Evolutionary conservation across 495 filamentous ascomycete genomes (phyloP).

Genomic region (Trypethelium eluteriae): DNA sequence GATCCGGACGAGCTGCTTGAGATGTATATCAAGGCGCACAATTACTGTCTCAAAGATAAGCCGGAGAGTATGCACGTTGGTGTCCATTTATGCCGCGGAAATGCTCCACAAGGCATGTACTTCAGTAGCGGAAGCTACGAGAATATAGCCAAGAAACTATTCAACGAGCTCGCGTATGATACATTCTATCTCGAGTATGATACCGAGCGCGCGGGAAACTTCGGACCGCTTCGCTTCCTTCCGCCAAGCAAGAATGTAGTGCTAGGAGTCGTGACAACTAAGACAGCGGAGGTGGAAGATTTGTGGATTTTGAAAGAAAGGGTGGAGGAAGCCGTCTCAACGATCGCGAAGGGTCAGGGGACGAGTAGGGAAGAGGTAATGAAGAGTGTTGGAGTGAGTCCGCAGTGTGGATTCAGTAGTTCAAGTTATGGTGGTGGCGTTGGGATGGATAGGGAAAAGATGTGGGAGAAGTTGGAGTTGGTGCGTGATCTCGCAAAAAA

Average conservation of each 20-base stretch:
- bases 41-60: constrained; percentile 32
- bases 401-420: constrained; percentile 37
- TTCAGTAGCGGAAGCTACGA: constrained; percentile 37
- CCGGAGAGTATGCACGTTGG: constrained; percentile 36
- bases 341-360: constrained; percentile 31
- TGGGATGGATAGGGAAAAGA: constrained; percentile 34
- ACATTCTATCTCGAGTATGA: constrained; percentile 40
- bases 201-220: constrained; percentile 35
- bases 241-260: constrained; percentile 36
- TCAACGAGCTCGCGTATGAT: constrained; percentile 37
- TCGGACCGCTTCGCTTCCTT: constrained; percentile 33
- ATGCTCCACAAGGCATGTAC: constrained; percentile 27
- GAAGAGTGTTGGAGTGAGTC: constrained; percentile 34
- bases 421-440: constrained; percentile 32
- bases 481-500: constrained; percentile 36
- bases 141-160: constrained; percentile 34
- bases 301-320: constrained; percentile 29
- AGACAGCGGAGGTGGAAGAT: constrained; percentile 34
- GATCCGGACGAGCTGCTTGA: constrained; percentile 31
- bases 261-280: constrained; percentile 34
- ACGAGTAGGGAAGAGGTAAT: constrained; percentile 25
- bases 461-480: constrained; percentile 36
- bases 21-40: constrained; percentile 34
- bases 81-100: constrained; percentile 35
- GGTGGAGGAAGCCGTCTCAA: constrained; percentile 33